These are phyloP conservation scores for Hypoxylon trugodes DNA, from an alignment of 495 filamentous ascomycete species.

Conservation along the genomic window DNA sequence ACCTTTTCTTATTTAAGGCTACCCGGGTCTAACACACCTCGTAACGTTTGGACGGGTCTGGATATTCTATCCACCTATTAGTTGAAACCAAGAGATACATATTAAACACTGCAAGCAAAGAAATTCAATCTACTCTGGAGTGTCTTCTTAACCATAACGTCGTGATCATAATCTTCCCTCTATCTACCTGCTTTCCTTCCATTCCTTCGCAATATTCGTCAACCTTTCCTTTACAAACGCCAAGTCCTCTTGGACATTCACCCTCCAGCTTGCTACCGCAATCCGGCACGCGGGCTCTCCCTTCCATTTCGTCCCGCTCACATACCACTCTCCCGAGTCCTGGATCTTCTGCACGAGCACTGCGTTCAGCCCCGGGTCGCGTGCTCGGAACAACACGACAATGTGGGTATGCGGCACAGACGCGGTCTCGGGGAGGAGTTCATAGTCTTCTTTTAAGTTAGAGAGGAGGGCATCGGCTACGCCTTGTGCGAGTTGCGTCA, in stretches of 20 bases:
- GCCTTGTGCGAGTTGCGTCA: conserved; percentile 73
- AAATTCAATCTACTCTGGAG: no score
- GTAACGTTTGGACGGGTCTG: no score
- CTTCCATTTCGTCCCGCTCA: conserved; percentile 82
- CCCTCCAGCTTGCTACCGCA: conserved; percentile 85
- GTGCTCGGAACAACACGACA: conserved; percentile 82
- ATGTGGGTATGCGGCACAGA: conserved; percentile 66
- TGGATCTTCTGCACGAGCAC: conserved; percentile 76
- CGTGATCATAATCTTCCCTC: no score
- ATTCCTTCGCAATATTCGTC: conserved; percentile 28
- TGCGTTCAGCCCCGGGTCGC: conserved; percentile 69
- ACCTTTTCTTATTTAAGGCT: no score
- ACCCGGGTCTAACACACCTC: no score
- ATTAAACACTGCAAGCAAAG: no score
- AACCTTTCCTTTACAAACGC: conserved; percentile 51
- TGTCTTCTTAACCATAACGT: no score
- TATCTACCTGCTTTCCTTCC: conserved; percentile 21
- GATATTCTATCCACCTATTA: no score
- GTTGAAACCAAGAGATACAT: no score
- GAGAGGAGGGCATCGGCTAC: conserved; percentile 67
- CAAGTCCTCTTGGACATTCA: conserved; percentile 65
- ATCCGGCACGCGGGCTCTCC: conserved; percentile 75
- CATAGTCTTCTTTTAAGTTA: conserved; percentile 62
- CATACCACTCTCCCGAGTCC: conserved; percentile 75
- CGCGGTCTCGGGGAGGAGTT: conserved; percentile 64